Percentiles rank a stretch among this genome's conserved stretches.
Conservation (phyloP, 2,329 filamentous ascomycete genomes). For the Xylariomycetidae sp. region DNA sequence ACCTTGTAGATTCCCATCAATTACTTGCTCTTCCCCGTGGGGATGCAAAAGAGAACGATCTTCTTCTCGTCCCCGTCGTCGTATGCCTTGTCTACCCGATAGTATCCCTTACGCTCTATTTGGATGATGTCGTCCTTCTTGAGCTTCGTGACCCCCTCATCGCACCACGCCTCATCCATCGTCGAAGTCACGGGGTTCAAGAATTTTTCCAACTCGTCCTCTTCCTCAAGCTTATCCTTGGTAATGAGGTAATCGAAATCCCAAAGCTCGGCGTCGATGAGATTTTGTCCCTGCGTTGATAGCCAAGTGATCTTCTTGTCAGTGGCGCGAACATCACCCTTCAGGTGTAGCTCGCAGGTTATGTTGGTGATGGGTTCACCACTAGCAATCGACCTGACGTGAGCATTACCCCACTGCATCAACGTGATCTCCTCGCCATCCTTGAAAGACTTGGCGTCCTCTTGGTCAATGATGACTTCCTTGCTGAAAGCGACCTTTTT, state of each 20-base stretch:
- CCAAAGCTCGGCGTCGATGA: constrained; percentile 79
- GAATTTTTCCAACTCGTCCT: constrained; percentile 80
- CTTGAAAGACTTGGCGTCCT: constrained; percentile 75
- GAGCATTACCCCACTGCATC: constrained; percentile 94
- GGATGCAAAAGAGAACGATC: constrained; percentile 53
- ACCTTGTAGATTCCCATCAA: too few relatives aligned
- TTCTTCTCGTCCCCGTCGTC: constrained; percentile 48
- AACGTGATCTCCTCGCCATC: constrained; percentile 88
- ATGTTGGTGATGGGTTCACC: constrained; percentile 61
- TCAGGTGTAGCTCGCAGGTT: constrained; percentile 81
- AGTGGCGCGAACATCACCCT: constrained; percentile 91
- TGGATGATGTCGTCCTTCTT: constrained; percentile 91
- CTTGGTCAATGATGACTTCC: constrained; percentile 78
- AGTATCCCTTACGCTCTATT: constrained; percentile 91
- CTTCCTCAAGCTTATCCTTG: constrained; percentile 89
- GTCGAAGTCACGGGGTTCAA: constrained; percentile 72
- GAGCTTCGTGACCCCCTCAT: constrained; percentile 72
- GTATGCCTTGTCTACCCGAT: constrained; percentile 70
- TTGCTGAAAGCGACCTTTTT: constrained; percentile 81
- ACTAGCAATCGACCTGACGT: constrained; percentile 64
- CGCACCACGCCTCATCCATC: constrained; percentile 70
- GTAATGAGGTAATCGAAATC: constrained; percentile 95
- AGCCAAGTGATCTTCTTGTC: constrained; percentile 98
- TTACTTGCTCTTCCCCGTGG: constrained; percentile 49
- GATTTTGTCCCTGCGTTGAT: constrained; percentile 66